Percentiles rank a stretch among this genome's conserved stretches.
These are phyloP conservation scores for Saccharomycopsis microspora DNA, from an alignment of 805 yeast genomes.

Conservation along the genomic window DNA sequence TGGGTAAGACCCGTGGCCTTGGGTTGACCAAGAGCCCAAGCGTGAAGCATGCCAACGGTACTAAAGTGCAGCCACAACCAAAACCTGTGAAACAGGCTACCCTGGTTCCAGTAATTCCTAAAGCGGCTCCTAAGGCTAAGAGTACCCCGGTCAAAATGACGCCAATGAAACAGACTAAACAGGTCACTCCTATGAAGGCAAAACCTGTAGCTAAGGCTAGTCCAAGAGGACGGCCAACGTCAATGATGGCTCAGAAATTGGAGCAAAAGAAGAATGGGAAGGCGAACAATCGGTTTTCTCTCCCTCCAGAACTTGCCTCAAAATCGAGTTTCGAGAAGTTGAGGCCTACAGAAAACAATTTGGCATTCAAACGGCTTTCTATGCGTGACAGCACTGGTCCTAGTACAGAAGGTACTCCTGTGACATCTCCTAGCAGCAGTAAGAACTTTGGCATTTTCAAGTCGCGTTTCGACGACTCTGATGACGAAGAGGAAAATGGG, in stretches of 20 bases:
- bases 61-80: neutral
- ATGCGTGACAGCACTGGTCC: conserved; percentile 9
- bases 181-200: neutral
- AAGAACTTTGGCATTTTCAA: conserved; percentile 9
- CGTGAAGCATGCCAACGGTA: neutral
- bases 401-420: neutral
- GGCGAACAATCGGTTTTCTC: neutral
- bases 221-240: neutral
- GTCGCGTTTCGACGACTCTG: conserved; percentile 16
- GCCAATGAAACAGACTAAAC: neutral
- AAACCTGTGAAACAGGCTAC: conserved; percentile 1
- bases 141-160: neutral
- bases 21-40: neutral
- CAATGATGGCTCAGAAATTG: neutral
- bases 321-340: conserved; percentile 16
- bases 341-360: conserved; percentile 5
- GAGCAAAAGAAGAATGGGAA: neutral
- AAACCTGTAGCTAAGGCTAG: no score
- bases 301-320: neutral
- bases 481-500: conserved; percentile 10
- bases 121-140: neutral
- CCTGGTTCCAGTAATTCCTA: neutral
- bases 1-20: neutral
- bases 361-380: conserved; percentile 13
- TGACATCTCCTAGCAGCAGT: neutral